These are phyloP conservation scores for Raffaelea arxii DNA, from an alignment of 2,329 filamentous ascomycete species.

Conservation along the genomic window DNA sequence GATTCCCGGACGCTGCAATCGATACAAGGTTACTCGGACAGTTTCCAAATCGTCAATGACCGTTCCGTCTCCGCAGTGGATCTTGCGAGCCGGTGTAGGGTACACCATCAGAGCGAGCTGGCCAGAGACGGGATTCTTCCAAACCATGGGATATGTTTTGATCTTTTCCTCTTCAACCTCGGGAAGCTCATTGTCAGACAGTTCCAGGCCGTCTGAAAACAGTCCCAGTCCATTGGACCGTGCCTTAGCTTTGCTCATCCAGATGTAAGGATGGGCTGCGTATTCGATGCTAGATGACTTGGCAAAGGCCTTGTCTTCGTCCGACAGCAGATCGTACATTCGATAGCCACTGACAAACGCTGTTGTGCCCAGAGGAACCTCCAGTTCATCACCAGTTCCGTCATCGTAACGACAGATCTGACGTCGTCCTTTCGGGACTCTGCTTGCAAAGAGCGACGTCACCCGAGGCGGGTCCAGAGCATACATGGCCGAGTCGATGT, in stretches of 20 bases:
- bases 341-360: constrained; percentile 63
- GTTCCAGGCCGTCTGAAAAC: constrained; percentile 42
- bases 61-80: constrained; percentile 55
- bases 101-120: constrained; percentile 65
- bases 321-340: constrained; percentile 58
- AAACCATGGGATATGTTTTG: constrained; percentile 66
- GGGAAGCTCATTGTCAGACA: constrained; percentile 49
- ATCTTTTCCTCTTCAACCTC: constrained; percentile 55
- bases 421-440: constrained; percentile 45
- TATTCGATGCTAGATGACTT: constrained; percentile 60
- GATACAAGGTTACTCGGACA: constrained; percentile 26
- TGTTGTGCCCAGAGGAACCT: constrained; percentile 67
- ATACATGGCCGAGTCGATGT: constrained; percentile 69
- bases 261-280: constrained; percentile 69
- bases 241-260: constrained; percentile 63
- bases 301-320: constrained; percentile 56
- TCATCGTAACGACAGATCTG: constrained; percentile 62
- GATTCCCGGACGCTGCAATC: constrained; percentile 63
- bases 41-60: constrained; percentile 54
- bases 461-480: constrained; percentile 63
- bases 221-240: constrained; percentile 61
- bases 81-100: constrained; percentile 57
- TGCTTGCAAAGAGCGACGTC: constrained; percentile 61
- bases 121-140: constrained; percentile 63
- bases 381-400: constrained; percentile 53